These are phyloP conservation scores for Colletotrichum paranaense DNA, from an alignment of 2,329 filamentous ascomycete species.

Conservation along the genomic window DNA sequence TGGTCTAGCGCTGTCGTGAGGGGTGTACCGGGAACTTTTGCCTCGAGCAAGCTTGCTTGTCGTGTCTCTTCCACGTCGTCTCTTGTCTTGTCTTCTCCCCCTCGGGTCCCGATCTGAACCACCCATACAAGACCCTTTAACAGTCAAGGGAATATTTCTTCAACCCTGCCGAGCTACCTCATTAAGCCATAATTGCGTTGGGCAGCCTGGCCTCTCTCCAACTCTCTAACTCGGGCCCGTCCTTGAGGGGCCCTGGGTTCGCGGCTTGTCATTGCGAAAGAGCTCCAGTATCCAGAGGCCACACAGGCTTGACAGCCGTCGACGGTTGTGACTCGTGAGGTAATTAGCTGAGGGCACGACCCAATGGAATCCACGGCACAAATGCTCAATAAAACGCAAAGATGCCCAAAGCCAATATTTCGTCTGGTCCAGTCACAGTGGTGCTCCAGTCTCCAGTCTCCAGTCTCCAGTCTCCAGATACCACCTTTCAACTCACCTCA, in stretches of 20 bases:
- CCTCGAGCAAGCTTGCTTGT: constrained; percentile 7
- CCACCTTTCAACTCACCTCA: background rate
- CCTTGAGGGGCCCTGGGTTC: background rate
- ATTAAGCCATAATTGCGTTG: constrained; percentile 22
- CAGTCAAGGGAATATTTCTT: background rate
- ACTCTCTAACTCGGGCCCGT: constrained; percentile 17
- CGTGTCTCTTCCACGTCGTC: constrained; percentile 4
- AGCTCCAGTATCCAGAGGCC: background rate
- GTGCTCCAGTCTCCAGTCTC: background rate
- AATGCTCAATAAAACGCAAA: background rate
- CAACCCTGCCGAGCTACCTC: constrained; percentile 24
- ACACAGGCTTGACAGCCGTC: background rate
- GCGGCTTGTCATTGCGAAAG: background rate
- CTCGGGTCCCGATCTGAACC: background rate
- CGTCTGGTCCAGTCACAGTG: background rate
- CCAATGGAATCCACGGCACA: background rate
- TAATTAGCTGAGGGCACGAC: background rate
- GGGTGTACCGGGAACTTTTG: constrained; percentile 26
- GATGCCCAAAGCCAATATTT: background rate
- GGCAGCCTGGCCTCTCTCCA: background rate
- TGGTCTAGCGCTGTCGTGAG: constrained; percentile 21
- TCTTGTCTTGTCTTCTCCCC: background rate
- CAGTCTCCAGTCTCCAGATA: background rate
- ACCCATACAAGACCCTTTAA: constrained; percentile 1
- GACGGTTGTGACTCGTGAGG: background rate